A percentile compares a stretch with the other conserved stretches of the same genome.
Conservation (phyloP, 371 early-diverging fungal genomes). For the Nematocida sp. region DNA sequence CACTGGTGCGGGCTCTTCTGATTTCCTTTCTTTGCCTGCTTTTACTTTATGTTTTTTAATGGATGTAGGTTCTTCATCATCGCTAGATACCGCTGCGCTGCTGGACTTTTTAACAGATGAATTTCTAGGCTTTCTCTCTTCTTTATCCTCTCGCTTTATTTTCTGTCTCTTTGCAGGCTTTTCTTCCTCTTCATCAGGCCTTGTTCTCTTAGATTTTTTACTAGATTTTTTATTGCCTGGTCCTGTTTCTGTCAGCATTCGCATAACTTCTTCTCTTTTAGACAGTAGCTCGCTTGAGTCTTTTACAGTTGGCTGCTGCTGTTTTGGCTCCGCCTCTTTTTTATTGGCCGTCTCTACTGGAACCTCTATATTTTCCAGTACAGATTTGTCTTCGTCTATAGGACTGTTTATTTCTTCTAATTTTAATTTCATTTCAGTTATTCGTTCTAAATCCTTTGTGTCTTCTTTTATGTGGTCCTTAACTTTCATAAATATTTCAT, state of each 20-base stretch:
- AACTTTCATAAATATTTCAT: not conserved
- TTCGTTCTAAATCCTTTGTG: not conserved
- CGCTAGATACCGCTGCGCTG: no score
- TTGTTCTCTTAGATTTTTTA: constrained; percentile 6
- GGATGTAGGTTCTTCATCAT: no score
- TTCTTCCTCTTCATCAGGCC: not conserved
- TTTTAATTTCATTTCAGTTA: not conserved
- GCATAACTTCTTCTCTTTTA: constrained; percentile 43
- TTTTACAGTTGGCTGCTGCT: not conserved
- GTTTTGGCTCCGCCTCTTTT: not conserved
- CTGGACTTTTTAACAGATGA: not conserved
- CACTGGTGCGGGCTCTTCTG: constrained; percentile 14
- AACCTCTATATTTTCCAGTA: constrained; percentile 1
- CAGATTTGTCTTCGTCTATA: not conserved
- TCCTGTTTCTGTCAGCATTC: constrained; percentile 14
- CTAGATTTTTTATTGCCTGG: not conserved
- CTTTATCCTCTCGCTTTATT: not conserved
- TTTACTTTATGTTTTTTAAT: not conserved
- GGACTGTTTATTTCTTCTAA: constrained; percentile 27
- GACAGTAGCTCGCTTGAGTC: not conserved
- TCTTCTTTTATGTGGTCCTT: not conserved
- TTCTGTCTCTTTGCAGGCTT: constrained; percentile 9
- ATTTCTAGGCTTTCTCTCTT: not conserved
- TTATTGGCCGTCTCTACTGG: not conserved
- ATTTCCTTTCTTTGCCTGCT: not conserved